phyloP scores from a whole-genome alignment of 225 moss, liverwort and hornwort genomes.

The Pseudoscleropodium purum region DNA sequence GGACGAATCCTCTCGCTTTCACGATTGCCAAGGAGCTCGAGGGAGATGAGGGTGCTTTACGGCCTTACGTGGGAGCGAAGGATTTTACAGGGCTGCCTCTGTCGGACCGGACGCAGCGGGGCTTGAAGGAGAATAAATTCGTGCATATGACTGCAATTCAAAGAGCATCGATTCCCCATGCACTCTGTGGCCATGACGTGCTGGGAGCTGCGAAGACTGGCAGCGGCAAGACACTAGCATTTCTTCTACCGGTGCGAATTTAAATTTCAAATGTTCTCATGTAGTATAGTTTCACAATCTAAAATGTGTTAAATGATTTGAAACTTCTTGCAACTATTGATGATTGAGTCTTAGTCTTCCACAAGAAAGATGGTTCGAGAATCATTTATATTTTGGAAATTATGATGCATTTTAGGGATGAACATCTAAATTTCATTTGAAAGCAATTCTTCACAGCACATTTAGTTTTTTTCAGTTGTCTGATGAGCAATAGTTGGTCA shows the following conservation, averaged over 20 bases:
- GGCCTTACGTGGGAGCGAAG: slow-evolving; percentile 78
- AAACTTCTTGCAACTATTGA: too few species aligned
- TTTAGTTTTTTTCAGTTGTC: neutral
- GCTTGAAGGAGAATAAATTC: slow-evolving; percentile 72
- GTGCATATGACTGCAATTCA: slow-evolving; percentile 93
- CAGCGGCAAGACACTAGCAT: slow-evolving; percentile 91
- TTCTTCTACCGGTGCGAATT: slow-evolving; percentile 67
- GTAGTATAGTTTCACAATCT: neutral
- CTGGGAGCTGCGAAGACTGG: slow-evolving; percentile 98
- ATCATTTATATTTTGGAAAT: neutral
- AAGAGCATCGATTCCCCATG: slow-evolving; percentile 80
- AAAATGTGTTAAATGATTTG: neutral
- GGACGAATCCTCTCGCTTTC: slow-evolving; percentile 75
- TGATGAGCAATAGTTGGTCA: neutral
- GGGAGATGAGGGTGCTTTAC: neutral
- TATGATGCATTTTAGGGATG: neutral
- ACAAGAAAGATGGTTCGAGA: neutral
- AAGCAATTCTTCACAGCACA: neutral
- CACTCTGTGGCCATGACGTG: slow-evolving; percentile 88
- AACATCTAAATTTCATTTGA: neutral
- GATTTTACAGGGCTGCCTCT: slow-evolving; percentile 63
- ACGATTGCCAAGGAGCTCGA: slow-evolving; percentile 34
- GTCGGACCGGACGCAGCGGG: slow-evolving; percentile 78
- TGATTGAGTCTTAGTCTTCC: too few species aligned
- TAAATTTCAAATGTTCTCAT: neutral